Conservation (phyloP, 2,329 filamentous ascomycete genomes). For the Pleochaeta shiraiana region DNA sequence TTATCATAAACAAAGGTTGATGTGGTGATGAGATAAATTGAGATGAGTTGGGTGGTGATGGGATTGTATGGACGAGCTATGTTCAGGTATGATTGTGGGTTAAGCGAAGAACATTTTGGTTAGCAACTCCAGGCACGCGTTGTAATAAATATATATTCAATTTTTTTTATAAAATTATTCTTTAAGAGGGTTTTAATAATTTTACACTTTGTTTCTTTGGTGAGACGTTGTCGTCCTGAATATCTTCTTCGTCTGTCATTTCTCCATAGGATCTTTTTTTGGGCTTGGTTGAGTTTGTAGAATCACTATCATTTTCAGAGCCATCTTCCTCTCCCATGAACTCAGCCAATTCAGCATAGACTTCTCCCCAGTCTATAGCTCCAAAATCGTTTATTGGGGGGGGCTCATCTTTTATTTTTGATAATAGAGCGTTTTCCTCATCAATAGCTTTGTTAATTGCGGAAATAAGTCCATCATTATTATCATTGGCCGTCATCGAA, state of each 20-base stretch:
- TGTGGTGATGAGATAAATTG: no score
- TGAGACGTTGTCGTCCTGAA: conserved; percentile 26
- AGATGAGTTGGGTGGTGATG: no score
- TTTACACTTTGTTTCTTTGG: conserved; percentile 33
- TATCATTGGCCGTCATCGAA: conserved; percentile 20
- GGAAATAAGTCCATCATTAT: conserved; percentile 17
- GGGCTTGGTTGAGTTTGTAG: conserved; percentile 6
- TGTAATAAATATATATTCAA: no score
- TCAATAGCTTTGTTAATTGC: conserved; percentile 21
- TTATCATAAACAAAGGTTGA: no score
- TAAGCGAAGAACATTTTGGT: no score
- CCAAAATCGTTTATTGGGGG: conserved; percentile 34
- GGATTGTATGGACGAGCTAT: no score
- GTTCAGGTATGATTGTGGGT: no score
- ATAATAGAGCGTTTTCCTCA: conserved; percentile 26
- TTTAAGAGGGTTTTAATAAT: no score
- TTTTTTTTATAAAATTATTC: no score
- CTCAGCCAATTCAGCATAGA: conserved; percentile 53
- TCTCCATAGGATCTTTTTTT: conserved; percentile 17
- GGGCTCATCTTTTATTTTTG: conserved; percentile 24
- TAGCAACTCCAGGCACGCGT: no score
- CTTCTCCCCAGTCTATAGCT: conserved; percentile 37
- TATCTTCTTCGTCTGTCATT: conserved; percentile 24
- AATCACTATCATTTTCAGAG: conserved; percentile 20
- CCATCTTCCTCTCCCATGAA: conserved; percentile 41